These are phyloP conservation scores for Beauveria bassiana DNA, from an alignment of 2,329 filamentous ascomycete species.

Conservation along the genomic window DNA sequence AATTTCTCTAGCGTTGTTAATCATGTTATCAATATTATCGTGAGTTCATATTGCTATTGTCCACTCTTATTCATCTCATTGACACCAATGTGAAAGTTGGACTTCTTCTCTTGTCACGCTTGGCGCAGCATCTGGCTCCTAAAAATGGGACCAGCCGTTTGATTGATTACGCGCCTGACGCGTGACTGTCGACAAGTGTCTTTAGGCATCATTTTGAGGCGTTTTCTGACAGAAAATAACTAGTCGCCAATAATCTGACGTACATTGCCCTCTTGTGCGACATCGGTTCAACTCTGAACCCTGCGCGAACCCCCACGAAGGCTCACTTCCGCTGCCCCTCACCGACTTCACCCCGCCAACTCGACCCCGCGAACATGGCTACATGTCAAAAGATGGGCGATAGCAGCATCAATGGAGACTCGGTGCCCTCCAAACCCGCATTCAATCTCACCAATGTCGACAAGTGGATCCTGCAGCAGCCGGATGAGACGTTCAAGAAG, in stretches of 20 bases:
- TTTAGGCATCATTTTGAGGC: no score
- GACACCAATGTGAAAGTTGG: no score
- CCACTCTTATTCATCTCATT: neutral
- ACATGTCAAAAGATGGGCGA: constrained; percentile 31
- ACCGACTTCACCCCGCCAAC: constrained; percentile 2
- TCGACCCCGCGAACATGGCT: neutral
- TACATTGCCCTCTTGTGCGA: no score
- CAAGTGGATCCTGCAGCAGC: constrained; percentile 49
- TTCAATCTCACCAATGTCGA: constrained; percentile 55
- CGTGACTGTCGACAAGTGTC: neutral
- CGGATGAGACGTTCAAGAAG: constrained; percentile 62
- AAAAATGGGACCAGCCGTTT: neutral
- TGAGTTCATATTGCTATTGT: no score
- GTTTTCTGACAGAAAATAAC: no score
- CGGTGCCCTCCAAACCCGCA: constrained; percentile 29
- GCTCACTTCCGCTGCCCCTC: neutral
- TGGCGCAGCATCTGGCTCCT: neutral
- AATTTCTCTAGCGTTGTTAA: no score
- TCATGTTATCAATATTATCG: no score
- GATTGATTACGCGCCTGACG: neutral
- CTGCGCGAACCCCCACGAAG: no score
- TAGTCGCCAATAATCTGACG: no score
- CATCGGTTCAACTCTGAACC: neutral
- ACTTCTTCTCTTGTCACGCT: neutral
- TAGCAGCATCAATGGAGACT: constrained; percentile 18